Evolutionary conservation across 2,329 filamentous ascomycete species (phyloP).

Genomic region (Samsoniella hepiali): DNA sequence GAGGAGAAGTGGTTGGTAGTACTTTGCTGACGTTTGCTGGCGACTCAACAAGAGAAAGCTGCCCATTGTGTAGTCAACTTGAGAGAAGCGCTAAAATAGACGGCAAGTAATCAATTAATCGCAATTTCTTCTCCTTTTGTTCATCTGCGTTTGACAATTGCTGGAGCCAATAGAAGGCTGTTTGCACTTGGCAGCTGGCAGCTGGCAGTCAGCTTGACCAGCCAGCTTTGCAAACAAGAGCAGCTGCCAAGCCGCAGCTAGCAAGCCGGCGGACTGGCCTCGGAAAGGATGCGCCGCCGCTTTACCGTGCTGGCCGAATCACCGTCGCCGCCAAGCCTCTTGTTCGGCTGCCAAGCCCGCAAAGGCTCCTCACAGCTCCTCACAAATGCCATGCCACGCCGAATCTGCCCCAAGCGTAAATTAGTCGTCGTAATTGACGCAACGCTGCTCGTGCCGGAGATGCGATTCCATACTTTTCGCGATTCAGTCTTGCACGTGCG

Average conservation of each 20-base stretch:
- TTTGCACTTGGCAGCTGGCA: background rate
- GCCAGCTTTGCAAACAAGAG: too few relatives aligned
- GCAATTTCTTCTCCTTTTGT: too few relatives aligned
- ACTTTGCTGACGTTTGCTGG: background rate
- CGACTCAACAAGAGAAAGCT: too few relatives aligned
- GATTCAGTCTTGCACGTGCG: too few relatives aligned
- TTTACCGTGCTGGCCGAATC: constrained; percentile 15
- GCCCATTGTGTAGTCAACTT: too few relatives aligned
- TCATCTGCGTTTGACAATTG: background rate
- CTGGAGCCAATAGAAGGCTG: background rate
- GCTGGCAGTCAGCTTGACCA: background rate
- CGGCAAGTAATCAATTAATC: too few relatives aligned
- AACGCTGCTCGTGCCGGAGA: background rate
- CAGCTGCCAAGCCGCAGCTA: constrained; percentile 9
- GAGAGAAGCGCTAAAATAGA: too few relatives aligned
- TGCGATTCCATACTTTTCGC: too few relatives aligned
- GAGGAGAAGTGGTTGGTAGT: background rate
- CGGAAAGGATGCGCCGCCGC: constrained; percentile 8
- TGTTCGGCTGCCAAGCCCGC: constrained; percentile 17
- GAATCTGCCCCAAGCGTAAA: constrained; percentile 7
- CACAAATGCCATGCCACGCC: background rate
- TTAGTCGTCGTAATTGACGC: background rate
- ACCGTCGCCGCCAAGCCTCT: constrained; percentile 16
- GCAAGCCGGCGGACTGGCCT: background rate
- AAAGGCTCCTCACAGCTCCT: background rate